These are phyloP conservation scores for Fusarium udum DNA, from an alignment of 2,329 filamentous ascomycete genomes.

Conservation along the genomic window DNA sequence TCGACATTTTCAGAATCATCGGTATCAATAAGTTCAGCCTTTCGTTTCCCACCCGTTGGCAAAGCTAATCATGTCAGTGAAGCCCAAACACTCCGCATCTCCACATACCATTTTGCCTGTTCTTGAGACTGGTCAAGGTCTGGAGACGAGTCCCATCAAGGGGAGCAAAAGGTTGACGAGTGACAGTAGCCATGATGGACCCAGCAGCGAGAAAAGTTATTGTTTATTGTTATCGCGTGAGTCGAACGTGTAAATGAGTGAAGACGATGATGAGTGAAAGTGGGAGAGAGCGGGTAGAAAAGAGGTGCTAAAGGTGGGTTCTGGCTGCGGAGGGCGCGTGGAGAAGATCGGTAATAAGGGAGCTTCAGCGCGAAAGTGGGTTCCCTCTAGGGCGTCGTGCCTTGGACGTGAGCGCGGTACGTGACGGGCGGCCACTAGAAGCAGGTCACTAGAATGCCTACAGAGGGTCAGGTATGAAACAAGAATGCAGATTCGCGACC, in stretches of 20 bases:
- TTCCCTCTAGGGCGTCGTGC: conserved; percentile 17
- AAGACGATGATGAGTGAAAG: conserved; percentile 12
- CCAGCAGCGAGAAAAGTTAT: background rate
- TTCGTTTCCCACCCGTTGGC: conserved; percentile 62
- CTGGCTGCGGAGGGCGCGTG: conserved; percentile 36
- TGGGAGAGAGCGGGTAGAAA: conserved; percentile 35
- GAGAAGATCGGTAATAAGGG: conserved; percentile 35
- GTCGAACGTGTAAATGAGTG: conserved; percentile 21
- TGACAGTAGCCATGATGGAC: conserved; percentile 61
- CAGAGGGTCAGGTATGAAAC: conserved; percentile 1
- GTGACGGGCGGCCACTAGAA: conserved; percentile 4
- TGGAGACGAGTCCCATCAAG: conserved; percentile 76
- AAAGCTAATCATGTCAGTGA: conserved; percentile 50
- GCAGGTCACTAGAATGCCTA: conserved; percentile 3
- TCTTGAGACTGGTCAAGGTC: conserved; percentile 78
- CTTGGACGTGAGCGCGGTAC: conserved; percentile 22
- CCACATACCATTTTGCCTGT: conserved; percentile 76
- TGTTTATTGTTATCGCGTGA: conserved; percentile 32
- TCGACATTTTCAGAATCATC: conserved; percentile 71
- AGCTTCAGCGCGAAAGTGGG: conserved; percentile 28
- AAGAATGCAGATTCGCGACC: conserved; percentile 13
- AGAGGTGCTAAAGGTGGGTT: conserved; percentile 34
- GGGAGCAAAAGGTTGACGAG: conserved; percentile 79
- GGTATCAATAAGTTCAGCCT: conserved; percentile 62
- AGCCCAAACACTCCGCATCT: conserved; percentile 6